Base-by-base conservation (phyloP, 345 rosid species). In the Heritiera fomes region DNA sequence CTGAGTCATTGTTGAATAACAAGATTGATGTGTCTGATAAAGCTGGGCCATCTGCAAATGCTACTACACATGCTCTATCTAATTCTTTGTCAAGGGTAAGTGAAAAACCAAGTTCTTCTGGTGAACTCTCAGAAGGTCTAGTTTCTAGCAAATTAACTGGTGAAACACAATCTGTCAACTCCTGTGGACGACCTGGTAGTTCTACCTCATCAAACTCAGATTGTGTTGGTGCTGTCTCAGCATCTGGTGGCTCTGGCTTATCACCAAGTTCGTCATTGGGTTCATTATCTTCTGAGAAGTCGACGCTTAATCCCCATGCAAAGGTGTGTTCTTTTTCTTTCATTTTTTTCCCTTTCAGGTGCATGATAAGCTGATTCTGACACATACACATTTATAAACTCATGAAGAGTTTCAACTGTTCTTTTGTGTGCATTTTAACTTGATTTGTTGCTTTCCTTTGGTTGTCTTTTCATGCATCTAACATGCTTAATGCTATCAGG, bases 181-280 rank as follows among this genome's bases (percentile, higher is more conserved):
- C 89, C 79, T 77, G 75, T 79, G 88, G 84, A 72, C 88, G 79
- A 79, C 85, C 91, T 81, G 84, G 86, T 81, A 88, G 90, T 82
- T 90, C 95, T 49, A 56, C 88, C 58, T 90, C 96, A 32, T 87
- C 91, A 75, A 84, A 77, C 82, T 91, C 91, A 78, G 98, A 90
- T 53, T 60, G 78, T 70, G 62, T 72, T 0, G 86, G 80, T 80
- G 84, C 85, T 78, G 76, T 79, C 34, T 80, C 87, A 73, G 86
- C 89, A 78, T 67, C 90, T 77, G 85, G 80, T 83, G 87, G 81
- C 79, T 83, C 91, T 82, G 90, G 82, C 75, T 71, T 93, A 83
- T 88, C 97, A 34, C 95, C 98, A 80, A 91, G 93, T 87, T 94
- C 97, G 34, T 91, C 97, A 71, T 43, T 91, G 73, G 94, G 95